Percentiles rank a stretch among this genome's conserved stretches.
Evolutionary conservation across 2,329 filamentous ascomycete genomes (phyloP).

Genomic region (Venturia effusa): DNA sequence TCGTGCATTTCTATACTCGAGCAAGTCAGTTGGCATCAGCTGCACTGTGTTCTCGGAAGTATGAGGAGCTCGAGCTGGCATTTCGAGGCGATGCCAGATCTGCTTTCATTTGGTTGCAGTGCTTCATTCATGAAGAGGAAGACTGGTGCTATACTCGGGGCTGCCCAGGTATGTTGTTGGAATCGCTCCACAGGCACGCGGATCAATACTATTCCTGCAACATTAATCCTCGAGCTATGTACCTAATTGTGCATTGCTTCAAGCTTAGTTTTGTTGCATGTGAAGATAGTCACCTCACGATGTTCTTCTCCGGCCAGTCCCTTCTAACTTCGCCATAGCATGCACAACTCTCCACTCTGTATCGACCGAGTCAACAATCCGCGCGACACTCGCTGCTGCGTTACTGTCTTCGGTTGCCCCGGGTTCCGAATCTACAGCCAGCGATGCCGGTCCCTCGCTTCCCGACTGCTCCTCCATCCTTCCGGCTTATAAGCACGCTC

Average conservation of each 20-base stretch:
- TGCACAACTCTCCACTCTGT: conserved; percentile 34
- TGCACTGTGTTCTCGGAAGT: conserved; percentile 35
- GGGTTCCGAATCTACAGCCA: not conserved
- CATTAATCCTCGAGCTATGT: not conserved
- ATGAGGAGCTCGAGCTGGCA: conserved; percentile 45
- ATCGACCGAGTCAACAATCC: conserved; percentile 36
- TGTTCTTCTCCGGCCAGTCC: not conserved
- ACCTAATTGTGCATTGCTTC: no score
- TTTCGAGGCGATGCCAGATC: conserved; percentile 45
- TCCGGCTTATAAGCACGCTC: conserved; percentile 29
- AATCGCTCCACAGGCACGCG: not conserved
- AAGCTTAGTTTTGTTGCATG: not conserved
- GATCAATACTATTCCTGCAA: not conserved
- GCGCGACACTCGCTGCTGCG: conserved; percentile 36
- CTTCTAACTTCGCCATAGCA: conserved; percentile 17
- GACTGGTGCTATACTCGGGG: conserved; percentile 47
- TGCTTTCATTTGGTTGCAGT: conserved; percentile 49
- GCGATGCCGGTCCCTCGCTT: conserved; percentile 16
- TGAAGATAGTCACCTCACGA: not conserved
- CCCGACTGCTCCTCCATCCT: conserved; percentile 18
- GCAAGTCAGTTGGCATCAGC: conserved; percentile 42
- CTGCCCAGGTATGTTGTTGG: conserved; percentile 34
- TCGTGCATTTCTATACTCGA: conserved; percentile 45
- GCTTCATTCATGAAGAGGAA: conserved; percentile 45
- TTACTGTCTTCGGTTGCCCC: conserved; percentile 28